Evolutionary conservation across 2,329 filamentous ascomycete genomes (phyloP), one percentile per base, ranked within the genome.

Genomic region (Colletotrichum musicola): DNA sequence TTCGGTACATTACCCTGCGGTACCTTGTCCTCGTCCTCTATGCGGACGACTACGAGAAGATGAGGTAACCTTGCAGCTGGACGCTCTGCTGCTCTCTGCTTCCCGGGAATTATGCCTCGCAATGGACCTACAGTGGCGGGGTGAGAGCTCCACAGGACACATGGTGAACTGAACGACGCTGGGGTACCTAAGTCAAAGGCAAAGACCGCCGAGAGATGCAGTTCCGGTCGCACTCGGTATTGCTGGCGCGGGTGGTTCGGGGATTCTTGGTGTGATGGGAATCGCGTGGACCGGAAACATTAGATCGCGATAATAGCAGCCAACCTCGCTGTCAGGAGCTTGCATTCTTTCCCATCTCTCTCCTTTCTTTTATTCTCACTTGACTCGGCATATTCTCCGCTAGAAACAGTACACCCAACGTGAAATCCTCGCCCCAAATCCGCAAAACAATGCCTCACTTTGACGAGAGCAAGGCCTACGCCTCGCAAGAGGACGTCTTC

Each of bases 401-500:
- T 25, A 59, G 4, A 50, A 22, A 25, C 22, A 25, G 22, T 25
- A 25, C 4, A 25, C 22, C 22, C 22, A 25, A 2, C 22, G 22
- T 25, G 22, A 25, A 25, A 2, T 25, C 22, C 3, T 25, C 22
- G 22, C 22, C 22, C 22, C 22, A 25, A 4, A 25, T 25, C 22
- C 22, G 4, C 1, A 25, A 25, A 25, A 30, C 16, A 47, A 62
- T 70, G 61, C 53, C 56, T 35, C 47, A 44, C 1, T 85, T 84
- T 67, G 73, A 81, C 65, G 61, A 77, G 14, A 75, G 75, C 22
- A 79, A 80, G 69, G 81, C 81, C 4, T 85, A 84, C 47, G 76
- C 76, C 58, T 75, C 77, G 50, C 81, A 84, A 70, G 81, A 79
- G 54, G 80, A 82, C 9, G 74, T 80, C 20, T 84, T 78, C 83